Percentiles rank a stretch among this genome's conserved stretches.
These are phyloP conservation scores for Chlorella sp. DNA, from an alignment of 139 green algal genomes.

Conservation along the genomic window DNA sequence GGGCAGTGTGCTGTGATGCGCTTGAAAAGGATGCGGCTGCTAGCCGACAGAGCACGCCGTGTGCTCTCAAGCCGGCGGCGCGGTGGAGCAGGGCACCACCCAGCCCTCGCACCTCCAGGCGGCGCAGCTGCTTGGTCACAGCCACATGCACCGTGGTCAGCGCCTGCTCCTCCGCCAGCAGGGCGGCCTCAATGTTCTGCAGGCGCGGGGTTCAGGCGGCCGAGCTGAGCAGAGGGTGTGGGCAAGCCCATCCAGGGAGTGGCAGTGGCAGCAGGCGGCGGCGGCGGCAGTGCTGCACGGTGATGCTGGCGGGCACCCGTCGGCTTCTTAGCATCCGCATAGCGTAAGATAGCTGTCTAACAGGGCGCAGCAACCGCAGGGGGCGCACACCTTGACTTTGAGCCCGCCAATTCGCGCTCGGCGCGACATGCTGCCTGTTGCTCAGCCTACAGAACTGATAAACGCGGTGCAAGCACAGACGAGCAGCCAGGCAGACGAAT, in stretches of 20 bases:
- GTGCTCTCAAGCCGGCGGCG: too few species aligned
- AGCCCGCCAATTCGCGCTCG: not conserved
- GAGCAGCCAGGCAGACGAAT: too few species aligned
- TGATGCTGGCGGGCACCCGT: not conserved
- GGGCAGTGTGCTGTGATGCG: too few species aligned
- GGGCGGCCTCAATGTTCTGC: slow-evolving; percentile 39
- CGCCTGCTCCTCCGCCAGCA: slow-evolving; percentile 32
- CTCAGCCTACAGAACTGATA: not conserved
- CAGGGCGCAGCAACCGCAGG: not conserved
- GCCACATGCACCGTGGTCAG: slow-evolving; percentile 30
- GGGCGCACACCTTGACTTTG: slow-evolving; percentile 1
- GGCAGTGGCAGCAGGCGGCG: not conserved
- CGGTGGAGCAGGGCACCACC: not conserved
- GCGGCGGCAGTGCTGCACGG: not conserved
- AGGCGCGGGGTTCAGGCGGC: too few species aligned
- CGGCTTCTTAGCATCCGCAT: too few species aligned
- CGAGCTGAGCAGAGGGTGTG: too few species aligned
- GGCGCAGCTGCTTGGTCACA: slow-evolving; percentile 29
- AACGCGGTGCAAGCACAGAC: too few species aligned
- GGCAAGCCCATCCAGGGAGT: too few species aligned
- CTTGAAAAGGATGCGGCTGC: too few species aligned
- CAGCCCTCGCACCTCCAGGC: slow-evolving; percentile 29
- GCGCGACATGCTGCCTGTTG: not conserved
- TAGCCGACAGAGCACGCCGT: too few species aligned
- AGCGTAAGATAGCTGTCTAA: too few species aligned